phyloP scores from a whole-genome alignment of 208 protist genomes.

The Acanthamoeba castellanii region DNA sequence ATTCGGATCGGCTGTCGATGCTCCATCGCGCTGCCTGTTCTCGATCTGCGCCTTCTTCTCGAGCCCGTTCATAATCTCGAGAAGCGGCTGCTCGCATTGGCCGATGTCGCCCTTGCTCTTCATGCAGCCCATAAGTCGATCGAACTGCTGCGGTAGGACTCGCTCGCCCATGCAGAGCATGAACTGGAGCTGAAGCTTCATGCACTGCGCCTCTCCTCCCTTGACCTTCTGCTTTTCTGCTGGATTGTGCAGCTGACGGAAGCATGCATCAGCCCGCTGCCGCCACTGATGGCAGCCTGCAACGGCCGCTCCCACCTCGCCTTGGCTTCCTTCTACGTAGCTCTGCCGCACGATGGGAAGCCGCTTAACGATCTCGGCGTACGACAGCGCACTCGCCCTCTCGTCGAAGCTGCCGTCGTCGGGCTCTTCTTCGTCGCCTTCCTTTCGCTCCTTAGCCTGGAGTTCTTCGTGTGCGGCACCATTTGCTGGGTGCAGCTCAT shows the following conservation, averaged over 20 bases:
- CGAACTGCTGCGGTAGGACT: neutral
- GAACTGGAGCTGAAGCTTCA: conserved; percentile 27
- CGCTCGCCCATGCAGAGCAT: conserved; percentile 42
- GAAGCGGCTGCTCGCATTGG: conserved; percentile 3
- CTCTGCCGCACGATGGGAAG: conserved; percentile 20
- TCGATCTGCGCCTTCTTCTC: conserved; percentile 6
- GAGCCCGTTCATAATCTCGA: neutral
- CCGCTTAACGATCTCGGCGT: conserved; percentile 13
- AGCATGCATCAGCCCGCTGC: neutral
- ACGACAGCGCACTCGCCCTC: neutral
- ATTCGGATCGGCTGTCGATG: neutral
- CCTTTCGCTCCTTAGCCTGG: neutral
- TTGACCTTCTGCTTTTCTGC: neutral
- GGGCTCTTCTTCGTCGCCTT: neutral
- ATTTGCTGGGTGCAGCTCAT: neutral
- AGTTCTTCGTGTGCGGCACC: neutral
- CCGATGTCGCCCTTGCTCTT: neutral
- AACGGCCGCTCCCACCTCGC: neutral
- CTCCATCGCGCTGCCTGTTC: conserved; percentile 7
- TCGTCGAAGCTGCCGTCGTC: neutral
- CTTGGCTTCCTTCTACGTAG: conserved; percentile 17
- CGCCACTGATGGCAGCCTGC: neutral
- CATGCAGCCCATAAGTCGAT: neutral
- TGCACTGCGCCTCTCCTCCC: neutral
- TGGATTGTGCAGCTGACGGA: neutral